Conservation (phyloP, 108 stramenopile genomes). For the Conticribra weissflogii region DNA sequence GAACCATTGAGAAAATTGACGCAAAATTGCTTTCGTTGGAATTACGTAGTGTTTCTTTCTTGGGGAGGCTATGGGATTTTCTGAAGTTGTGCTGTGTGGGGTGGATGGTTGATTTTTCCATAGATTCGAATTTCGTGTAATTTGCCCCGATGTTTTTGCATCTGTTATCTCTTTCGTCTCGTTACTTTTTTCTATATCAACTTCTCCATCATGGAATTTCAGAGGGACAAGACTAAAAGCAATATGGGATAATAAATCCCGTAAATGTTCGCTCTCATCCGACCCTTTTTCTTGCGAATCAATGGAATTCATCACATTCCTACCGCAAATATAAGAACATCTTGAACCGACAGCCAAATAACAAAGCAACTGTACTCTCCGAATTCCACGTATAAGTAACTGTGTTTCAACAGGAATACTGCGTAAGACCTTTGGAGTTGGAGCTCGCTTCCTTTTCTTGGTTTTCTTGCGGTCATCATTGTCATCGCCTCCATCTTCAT, state of each 20-base stretch:
- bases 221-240: constrained; percentile 68
- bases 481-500: constrained; percentile 4
- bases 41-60: constrained; percentile 14
- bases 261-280: background rate
- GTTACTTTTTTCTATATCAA: no score
- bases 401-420: constrained; percentile 48
- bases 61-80: no score
- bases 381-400: constrained; percentile 44
- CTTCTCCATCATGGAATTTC: constrained; percentile 21
- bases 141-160: no score
- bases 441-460: constrained; percentile 15
- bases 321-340: constrained; percentile 40
- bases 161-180: no score
- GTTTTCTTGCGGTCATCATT: background rate
- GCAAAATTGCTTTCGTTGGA: constrained; percentile 14
- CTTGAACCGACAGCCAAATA: constrained; percentile 31
- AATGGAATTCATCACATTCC: constrained; percentile 2
- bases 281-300: constrained; percentile 2
- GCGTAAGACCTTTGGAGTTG: constrained; percentile 39
- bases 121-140: no score
- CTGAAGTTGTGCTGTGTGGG: no score
- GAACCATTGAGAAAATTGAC: constrained; percentile 48
- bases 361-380: constrained; percentile 59
- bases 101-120: no score
- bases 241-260: constrained; percentile 19